Conservation (phyloP, 1,139 yeast species). For the Arxiozyma bovina region DNA sequence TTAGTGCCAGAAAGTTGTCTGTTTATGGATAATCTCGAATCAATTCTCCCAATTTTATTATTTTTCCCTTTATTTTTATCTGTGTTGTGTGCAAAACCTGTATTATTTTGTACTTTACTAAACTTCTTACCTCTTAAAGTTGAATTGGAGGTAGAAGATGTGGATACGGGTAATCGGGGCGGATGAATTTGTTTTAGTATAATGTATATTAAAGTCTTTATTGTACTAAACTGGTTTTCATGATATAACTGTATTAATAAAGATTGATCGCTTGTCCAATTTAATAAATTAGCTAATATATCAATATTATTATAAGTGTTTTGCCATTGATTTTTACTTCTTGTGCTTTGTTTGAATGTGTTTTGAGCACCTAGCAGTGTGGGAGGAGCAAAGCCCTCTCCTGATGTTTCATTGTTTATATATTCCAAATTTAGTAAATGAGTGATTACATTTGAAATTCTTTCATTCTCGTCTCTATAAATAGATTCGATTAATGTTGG, state of each 20-base stretch:
- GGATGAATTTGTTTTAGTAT: background rate
- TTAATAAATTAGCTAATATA: background rate
- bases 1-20: background rate
- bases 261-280: background rate
- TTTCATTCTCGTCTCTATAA: conserved; percentile 8
- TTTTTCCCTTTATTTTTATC: too few species aligned
- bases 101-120: conserved; percentile 2
- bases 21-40: background rate
- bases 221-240: background rate
- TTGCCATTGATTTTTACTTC: conserved; percentile 20
- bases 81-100: conserved; percentile 1
- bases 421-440: conserved; percentile 15
- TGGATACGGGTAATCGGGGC: background rate
- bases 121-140: background rate
- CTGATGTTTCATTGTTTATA: background rate
- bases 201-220: background rate
- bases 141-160: background rate
- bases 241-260: background rate
- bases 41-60: background rate
- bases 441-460: background rate
- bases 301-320: conserved; percentile 20
- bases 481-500: conserved; percentile 4
- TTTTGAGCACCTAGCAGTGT: background rate
- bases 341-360: background rate
- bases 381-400: background rate